Percentiles rank a stretch among this genome's conserved stretches.
Evolutionary conservation across 2,329 filamentous ascomycete species (phyloP).

Genomic region (Diplodia intermedia): DNA sequence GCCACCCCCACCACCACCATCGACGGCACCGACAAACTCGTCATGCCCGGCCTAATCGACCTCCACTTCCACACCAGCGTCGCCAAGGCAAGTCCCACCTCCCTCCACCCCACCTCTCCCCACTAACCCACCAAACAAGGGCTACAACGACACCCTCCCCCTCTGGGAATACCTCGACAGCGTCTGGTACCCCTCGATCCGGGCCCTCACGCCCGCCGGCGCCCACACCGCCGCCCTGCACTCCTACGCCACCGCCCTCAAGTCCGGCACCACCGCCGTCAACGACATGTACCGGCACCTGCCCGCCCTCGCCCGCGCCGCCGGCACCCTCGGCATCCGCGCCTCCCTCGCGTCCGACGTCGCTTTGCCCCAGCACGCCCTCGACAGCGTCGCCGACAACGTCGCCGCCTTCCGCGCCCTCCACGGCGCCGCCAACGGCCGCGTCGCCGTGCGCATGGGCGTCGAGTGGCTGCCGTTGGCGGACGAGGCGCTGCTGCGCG

Average conservation of each 20-base stretch:
- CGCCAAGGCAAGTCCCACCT: background rate
- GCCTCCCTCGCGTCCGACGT: background rate
- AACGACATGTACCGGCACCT: conserved; percentile 28
- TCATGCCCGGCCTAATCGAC: conserved; percentile 21
- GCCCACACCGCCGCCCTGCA: background rate
- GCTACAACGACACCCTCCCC: conserved; percentile 25
- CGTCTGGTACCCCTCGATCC: conserved; percentile 28
- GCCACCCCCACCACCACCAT: background rate
- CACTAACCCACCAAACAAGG: background rate
- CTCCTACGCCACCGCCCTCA: conserved; percentile 21
- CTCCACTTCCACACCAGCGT: conserved; percentile 24
- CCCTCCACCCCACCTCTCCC: background rate
- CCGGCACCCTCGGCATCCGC: background rate
- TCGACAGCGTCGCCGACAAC: conserved; percentile 15
- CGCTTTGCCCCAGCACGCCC: background rate
- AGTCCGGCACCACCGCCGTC: conserved; percentile 24
- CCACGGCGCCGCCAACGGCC: background rate
- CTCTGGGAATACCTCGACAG: conserved; percentile 30
- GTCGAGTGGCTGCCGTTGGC: conserved; percentile 15
- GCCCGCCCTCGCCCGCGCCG: background rate
- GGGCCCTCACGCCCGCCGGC: background rate
- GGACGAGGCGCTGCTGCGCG: background rate
- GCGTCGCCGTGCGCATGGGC: background rate
- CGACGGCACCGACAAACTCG: conserved; percentile 21
- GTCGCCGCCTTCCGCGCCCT: background rate